phyloP scores from a whole-genome alignment of 345 rosid genomes.

The Lumnitzera littorea region DNA sequence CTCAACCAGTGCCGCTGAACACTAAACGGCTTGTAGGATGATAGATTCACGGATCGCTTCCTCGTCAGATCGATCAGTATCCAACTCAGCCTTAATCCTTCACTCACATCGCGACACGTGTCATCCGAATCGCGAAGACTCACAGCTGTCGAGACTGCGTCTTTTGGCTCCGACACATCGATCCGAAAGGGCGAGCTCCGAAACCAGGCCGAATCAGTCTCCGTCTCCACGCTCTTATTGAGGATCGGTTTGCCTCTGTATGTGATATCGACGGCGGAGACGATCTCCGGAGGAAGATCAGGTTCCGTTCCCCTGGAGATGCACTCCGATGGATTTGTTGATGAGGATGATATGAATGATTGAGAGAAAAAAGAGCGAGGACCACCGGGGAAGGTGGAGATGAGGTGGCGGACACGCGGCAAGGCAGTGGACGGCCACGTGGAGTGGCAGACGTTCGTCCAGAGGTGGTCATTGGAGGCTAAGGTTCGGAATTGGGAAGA shows the following conservation, averaged over 20 bases:
- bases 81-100: conserved; percentile 17
- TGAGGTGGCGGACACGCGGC: conserved; percentile 24
- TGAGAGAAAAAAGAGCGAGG: conserved; percentile 70
- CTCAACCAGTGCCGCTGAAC: conserved; percentile 11
- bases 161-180: conserved; percentile 14
- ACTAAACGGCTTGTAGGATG: conserved; percentile 9
- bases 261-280: conserved; percentile 17
- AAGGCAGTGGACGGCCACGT: conserved; percentile 72
- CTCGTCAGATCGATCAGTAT: conserved; percentile 13
- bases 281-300: neutral
- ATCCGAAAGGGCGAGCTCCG: conserved; percentile 14
- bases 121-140: neutral
- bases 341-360: conserved; percentile 25
- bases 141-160: conserved; percentile 10
- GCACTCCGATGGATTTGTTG: neutral
- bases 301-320: neutral
- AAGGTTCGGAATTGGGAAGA: conserved; percentile 44
- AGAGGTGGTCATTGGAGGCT: conserved; percentile 35
- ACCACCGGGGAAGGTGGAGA: conserved; percentile 37
- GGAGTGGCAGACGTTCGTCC: conserved; percentile 43
- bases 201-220: conserved; percentile 13
- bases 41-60: conserved; percentile 10
- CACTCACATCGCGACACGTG: conserved; percentile 2
- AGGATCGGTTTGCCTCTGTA: conserved; percentile 8
- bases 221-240: conserved; percentile 10